Conservation (phyloP, 805 yeast species). For the Torulaspora microellipsoides region DNA sequence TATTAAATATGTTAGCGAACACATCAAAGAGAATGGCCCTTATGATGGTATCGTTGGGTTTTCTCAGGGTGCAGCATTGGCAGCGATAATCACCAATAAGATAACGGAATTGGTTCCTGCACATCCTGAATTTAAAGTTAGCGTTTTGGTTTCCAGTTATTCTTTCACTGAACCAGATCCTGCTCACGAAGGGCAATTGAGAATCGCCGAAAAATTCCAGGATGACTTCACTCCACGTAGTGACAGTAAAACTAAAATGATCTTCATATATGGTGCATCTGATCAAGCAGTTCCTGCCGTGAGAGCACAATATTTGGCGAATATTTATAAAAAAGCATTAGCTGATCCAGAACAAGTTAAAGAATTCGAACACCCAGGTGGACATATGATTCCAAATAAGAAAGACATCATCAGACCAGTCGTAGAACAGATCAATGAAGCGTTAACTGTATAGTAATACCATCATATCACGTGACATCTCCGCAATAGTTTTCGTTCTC, state of each 20-base stretch:
- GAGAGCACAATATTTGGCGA: constrained; percentile 58
- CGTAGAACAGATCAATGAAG: constrained; percentile 36
- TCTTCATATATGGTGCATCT: constrained; percentile 80
- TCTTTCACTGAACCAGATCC: constrained; percentile 42
- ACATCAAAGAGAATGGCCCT: constrained; percentile 66
- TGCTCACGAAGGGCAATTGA: constrained; percentile 30
- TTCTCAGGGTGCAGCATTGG: constrained; percentile 91
- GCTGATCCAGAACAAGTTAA: constrained; percentile 40
- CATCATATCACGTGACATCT: neutral
- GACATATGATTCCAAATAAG: constrained; percentile 92
- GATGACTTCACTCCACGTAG: constrained; percentile 32
- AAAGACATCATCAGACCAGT: constrained; percentile 48
- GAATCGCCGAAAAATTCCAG: constrained; percentile 36
- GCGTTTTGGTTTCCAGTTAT: constrained; percentile 69
- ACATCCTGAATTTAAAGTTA: constrained; percentile 56
- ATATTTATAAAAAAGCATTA: constrained; percentile 41
- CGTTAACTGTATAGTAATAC: constrained; percentile 9
- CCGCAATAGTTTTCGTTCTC: too few relatives aligned
- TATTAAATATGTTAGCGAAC: constrained; percentile 43
- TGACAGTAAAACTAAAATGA: constrained; percentile 39
- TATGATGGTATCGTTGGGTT: constrained; percentile 87
- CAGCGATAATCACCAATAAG: constrained; percentile 61
- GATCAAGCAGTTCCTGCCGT: constrained; percentile 82
- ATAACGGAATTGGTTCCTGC: constrained; percentile 51
- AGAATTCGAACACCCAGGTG: constrained; percentile 82